phyloP scores from a whole-genome alignment of 2,329 filamentous ascomycete genomes.

The Pseudogymnoascus sp. region DNA sequence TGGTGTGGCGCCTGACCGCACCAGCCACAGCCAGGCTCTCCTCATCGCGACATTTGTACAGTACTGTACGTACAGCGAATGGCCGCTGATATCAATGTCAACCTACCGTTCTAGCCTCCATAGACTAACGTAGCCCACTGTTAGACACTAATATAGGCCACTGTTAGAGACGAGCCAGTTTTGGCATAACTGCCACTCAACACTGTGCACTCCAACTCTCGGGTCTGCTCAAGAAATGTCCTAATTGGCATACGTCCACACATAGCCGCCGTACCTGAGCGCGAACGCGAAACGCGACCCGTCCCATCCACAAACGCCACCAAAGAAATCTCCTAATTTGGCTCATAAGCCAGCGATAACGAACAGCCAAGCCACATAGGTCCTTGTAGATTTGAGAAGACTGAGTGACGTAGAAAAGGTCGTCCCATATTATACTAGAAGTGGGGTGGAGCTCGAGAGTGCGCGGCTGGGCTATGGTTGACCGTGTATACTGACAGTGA shows the following conservation, averaged over 20 bases:
- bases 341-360: too few relatives aligned
- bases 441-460: too few relatives aligned
- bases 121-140: background rate
- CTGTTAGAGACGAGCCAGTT: background rate
- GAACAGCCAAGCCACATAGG: too few relatives aligned
- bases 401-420: too few relatives aligned
- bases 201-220: background rate
- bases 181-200: background rate
- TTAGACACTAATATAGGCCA: too few relatives aligned
- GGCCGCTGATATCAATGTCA: background rate
- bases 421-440: too few relatives aligned
- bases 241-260: background rate
- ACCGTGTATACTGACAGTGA: too few relatives aligned
- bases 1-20: background rate
- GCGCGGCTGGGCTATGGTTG: too few relatives aligned
- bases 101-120: background rate
- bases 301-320: background rate
- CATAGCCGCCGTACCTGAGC: background rate
- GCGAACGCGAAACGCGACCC: background rate
- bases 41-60: too few relatives aligned
- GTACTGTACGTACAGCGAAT: background rate
- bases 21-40: background rate
- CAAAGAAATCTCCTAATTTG: background rate
- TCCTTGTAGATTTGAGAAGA: too few relatives aligned
- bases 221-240: background rate